Percentiles rank a stretch among this genome's conserved stretches.
These are phyloP conservation scores for Arctium lappa DNA, from an alignment of 129 eudicot genomes.

Conservation along the genomic window DNA sequence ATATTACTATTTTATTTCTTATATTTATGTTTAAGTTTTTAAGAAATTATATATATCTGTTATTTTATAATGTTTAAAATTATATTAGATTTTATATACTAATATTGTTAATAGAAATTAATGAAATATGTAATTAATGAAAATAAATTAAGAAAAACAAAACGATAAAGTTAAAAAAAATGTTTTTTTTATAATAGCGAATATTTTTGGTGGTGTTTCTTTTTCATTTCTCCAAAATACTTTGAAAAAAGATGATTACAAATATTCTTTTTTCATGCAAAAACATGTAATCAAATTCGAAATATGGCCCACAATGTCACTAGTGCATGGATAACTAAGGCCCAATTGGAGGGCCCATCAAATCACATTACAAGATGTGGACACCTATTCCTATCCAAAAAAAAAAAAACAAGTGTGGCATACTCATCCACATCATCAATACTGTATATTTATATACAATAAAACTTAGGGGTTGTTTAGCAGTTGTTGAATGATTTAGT, in stretches of 20 bases:
- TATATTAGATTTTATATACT: too few relatives aligned
- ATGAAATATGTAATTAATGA: neutral
- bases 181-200: neutral
- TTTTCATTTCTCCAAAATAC: neutral
- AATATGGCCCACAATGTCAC: slow-evolving; percentile 15
- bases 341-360: slow-evolving; percentile 9
- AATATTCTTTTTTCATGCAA: neutral
- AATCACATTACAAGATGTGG: slow-evolving; percentile 19
- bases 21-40: too few relatives aligned
- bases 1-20: too few relatives aligned
- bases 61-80: too few relatives aligned
- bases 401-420: slow-evolving; percentile 22
- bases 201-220: neutral
- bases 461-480: too few relatives aligned
- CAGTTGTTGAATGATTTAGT: too few relatives aligned
- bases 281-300: neutral
- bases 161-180: neutral
- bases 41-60: neutral
- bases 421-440: slow-evolving; percentile 8
- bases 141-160: neutral
- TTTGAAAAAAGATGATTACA: neutral
- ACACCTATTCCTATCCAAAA: slow-evolving; percentile 27
- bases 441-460: too few relatives aligned
- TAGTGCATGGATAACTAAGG: slow-evolving; percentile 20
- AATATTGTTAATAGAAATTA: neutral